phyloP scores from a whole-genome alignment of 2,329 filamentous ascomycete species.

The Fusarium floridanum region DNA sequence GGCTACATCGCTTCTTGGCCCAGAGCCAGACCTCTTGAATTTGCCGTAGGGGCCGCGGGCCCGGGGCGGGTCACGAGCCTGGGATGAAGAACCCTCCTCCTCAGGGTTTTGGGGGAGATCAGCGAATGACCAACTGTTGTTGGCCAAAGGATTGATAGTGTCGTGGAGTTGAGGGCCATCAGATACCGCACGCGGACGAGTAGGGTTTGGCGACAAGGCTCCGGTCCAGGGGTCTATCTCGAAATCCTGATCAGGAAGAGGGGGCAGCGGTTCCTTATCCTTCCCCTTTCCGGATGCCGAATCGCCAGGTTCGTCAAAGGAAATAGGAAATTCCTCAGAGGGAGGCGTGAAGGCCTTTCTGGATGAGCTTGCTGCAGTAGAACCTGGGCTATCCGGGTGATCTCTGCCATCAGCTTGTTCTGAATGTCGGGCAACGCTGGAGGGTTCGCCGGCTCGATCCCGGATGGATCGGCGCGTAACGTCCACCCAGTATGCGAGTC shows the following conservation, averaged over 20 bases:
- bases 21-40: conserved; percentile 3
- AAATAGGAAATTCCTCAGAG: conserved; percentile 38
- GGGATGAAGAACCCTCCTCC: conserved; percentile 8
- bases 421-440: conserved; percentile 7
- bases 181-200: conserved; percentile 67
- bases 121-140: conserved; percentile 72
- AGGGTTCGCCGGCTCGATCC: conserved; percentile 16
- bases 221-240: conserved; percentile 11
- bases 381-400: conserved; percentile 39
- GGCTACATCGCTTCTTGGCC: neutral
- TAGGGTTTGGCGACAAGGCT: conserved; percentile 34
- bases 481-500: conserved; percentile 70
- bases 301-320: conserved; percentile 24
- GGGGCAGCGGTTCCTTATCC: conserved; percentile 25
- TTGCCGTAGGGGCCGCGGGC: neutral
- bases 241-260: conserved; percentile 20
- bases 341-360: conserved; percentile 39
- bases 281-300: conserved; percentile 32
- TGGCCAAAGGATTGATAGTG: conserved; percentile 65
- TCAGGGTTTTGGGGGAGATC: conserved; percentile 50
- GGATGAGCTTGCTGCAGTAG: conserved; percentile 44
- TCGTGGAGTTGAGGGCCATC: conserved; percentile 65
- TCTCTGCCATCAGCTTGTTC: conserved; percentile 3
- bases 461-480: conserved; percentile 57
- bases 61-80: neutral